Base-by-base conservation (phyloP, 139 green algal genomes). In the Micractinium sp. region DNA sequence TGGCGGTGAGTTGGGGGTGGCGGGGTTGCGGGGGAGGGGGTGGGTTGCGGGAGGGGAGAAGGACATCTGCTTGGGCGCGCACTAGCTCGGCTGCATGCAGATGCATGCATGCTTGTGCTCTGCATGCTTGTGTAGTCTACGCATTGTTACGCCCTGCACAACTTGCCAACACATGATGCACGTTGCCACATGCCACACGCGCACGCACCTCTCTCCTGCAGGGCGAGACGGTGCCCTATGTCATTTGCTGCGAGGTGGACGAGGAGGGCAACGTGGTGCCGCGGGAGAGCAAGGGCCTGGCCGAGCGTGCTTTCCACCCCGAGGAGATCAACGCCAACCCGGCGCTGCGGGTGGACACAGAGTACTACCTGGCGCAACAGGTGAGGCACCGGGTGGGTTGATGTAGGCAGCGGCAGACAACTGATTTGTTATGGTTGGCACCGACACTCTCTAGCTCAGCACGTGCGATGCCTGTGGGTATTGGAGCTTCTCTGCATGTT, bases 201-300 rank as follows among this genome's bases (percentile, higher is more conserved):
- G 20, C 63, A 25, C 63, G 0, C 53, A 18, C 60, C 13, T 29
- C 29, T 15, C 1, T 39, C 39, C 0, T 87, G 56, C 91, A 95
- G 89, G 97, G 97, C 16, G 97, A 99, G 86, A 98, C 97, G 7
- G 96, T 99, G 87, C 97, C 98, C 25, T 99, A 99, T 93, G 92
- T 99, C 82, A 99, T 99, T 85, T 99, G 96, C 92, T 85, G 96
- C 18, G 90, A 96, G 39, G 56, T 85, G 61, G 69, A 81, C 41
- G 86, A 39, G 23, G 85, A 87, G 25, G 78, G 79, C 56, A 66
- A 53, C n/a, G 66, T 88, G 25, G 87, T 81, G 78, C 85, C 87
- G 63, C 1, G 77, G 91, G 90, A 89, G 94, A 88, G 90, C 92
- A 87, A 39, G 82, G 81, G 71, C 36, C 91, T 99, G 87, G 97